phyloP scores from a whole-genome alignment of 2,329 filamentous ascomycete species.

The Corynespora cassiicola region DNA sequence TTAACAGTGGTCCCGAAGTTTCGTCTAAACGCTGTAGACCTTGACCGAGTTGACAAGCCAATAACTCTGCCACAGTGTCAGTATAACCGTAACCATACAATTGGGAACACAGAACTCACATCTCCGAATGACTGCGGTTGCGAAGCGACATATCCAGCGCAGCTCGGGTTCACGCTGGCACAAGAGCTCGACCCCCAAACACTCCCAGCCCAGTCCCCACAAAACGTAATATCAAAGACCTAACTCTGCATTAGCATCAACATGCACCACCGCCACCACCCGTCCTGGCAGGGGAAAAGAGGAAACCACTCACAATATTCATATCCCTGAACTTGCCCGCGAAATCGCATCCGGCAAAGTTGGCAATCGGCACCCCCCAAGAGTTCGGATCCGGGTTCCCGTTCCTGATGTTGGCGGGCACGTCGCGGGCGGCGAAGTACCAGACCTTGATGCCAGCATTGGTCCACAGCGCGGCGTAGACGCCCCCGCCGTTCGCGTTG shows the following conservation, averaged over 20 bases:
- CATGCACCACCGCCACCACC: not conserved
- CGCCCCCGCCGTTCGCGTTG: slow-evolving; percentile 50
- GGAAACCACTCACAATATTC: slow-evolving; percentile 39
- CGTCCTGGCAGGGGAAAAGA: not conserved
- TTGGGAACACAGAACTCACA: slow-evolving; percentile 22
- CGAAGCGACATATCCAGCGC: slow-evolving; percentile 45
- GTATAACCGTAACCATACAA: not conserved
- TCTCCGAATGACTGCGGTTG: slow-evolving; percentile 46
- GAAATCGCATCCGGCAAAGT: slow-evolving; percentile 46
- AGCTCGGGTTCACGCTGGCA: slow-evolving; percentile 37
- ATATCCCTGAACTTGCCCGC: slow-evolving; percentile 42
- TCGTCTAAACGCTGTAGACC: slow-evolving; percentile 43
- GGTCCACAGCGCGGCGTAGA: slow-evolving; percentile 52
- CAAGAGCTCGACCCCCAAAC: slow-evolving; percentile 47
- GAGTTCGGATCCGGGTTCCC: slow-evolving; percentile 48
- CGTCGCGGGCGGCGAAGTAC: slow-evolving; percentile 49
- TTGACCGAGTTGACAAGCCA: slow-evolving; percentile 49
- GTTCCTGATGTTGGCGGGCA: slow-evolving; percentile 50
- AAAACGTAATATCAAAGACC: slow-evolving; percentile 61
- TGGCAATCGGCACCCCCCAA: slow-evolving; percentile 52
- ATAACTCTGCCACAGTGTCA: slow-evolving; percentile 33
- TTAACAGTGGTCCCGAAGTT: too few relatives aligned
- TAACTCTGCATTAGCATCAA: slow-evolving; percentile 3
- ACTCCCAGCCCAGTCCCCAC: slow-evolving; percentile 61
- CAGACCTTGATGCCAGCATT: slow-evolving; percentile 53